Base-by-base conservation (phyloP, 345 rosid genomes). In the Draba incana region DNA sequence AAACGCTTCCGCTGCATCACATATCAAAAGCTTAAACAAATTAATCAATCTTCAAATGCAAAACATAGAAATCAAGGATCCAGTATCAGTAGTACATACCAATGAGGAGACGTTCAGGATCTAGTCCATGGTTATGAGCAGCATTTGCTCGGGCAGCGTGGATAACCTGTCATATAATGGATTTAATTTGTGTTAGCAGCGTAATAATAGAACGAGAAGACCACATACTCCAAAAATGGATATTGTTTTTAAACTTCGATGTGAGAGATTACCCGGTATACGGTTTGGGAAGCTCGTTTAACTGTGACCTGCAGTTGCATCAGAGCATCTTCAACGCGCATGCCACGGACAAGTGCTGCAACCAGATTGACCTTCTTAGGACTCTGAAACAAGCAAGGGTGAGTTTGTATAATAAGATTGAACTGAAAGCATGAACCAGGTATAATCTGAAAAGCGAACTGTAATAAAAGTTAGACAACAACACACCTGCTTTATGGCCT, bases 121-220 rank as follows among this genome's bases (percentile, higher is more conserved):
- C 88, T 70, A 94, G 66, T 54, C 93, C 96, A 77, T 94, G 97
- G 77, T 94, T 94, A 67, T 94, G 98, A 33, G 85, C 67, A 48
- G 99, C 99, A 78, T 94, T 89, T 54, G 96, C 98, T 71, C 89
- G 80, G 30, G 97, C 98, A 10, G 97, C 90, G 79, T 87, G 99
- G 62, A 94, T 83, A 77, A 94, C 97, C 96, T 90, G 70, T 62
- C 66, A 20, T 20, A 52, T 0, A 31, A 71, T 4, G 54, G 42
- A 42, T 12, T 67, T 0, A 43, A 49, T 13, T 43, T 11, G 33
- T 16, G 6, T 10, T 16, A 11, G 16, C 43, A n/a, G n/a, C n/a
- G n/a, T n/a, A n/a, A n/a, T n/a, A n/a, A n/a, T n/a, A n/a, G n/a
- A n/a, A n/a, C n/a, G n/a, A n/a, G n/a, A n/a, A n/a, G n/a, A n/a